Base-by-base conservation (phyloP, 148 eudicot species). In the Rhododendron griersonianum region DNA sequence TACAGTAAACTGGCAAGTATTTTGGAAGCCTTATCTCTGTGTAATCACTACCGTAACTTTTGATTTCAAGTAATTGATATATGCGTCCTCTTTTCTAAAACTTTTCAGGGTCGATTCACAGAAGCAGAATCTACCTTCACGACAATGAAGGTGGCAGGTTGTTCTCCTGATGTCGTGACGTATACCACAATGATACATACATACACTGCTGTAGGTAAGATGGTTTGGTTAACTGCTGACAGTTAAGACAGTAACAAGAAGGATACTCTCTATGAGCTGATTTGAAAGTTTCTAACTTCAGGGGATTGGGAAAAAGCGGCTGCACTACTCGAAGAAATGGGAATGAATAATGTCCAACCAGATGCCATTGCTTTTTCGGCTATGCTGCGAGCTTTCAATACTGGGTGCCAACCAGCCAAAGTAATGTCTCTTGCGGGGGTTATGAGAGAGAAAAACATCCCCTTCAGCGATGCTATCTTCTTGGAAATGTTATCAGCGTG, bases 401-500 rank as follows among this genome's bases (percentile, higher is more conserved):
- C 88, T 88, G 99, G 95, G 84, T 81, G 87, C 87, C 98, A 94
- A 87, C 95, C 96, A 86, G 91, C 92, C 48, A 94, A 92, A 91
- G 98, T 94, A 87, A 85, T 96, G 80, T 78, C 81, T 65, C 82
- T 94, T 86, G 90, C 95, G 41, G 88, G 87, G 82, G 89, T 90
- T 83, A 94, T 94, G 96, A 92, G 89, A 89, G 91, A 88, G n/a
- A 94, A 90, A 86, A 87, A 85, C 18, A 90, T 96, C 82, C 95
- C 93, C 18, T 84, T 92, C 50, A 92, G 47, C 74, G 95, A 96
- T 87, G 92, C 96, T 59, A 86, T 93, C 44, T 94, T 88, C 87
- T 96, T 91, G 85, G 99, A 96, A 90, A 91, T 94, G 89, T 87
- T 95, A 81, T 93, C 98, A 69, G 98, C 99, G 39, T 95, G 99